These are phyloP conservation scores for Hypoxylon sp. DNA, from an alignment of 2,329 filamentous ascomycete genomes.

Conservation along the genomic window DNA sequence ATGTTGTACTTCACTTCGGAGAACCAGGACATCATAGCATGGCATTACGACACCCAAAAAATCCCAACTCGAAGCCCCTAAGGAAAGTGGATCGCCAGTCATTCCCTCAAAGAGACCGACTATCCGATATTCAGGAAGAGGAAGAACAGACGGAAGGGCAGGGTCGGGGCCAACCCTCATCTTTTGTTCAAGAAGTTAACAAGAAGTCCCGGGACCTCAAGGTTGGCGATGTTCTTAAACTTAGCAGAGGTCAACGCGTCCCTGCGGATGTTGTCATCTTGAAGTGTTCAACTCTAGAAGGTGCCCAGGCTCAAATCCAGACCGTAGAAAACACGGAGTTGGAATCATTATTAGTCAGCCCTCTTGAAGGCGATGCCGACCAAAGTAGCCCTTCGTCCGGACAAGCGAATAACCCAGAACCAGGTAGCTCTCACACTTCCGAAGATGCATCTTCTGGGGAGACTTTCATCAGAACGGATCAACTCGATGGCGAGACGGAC, in stretches of 20 bases:
- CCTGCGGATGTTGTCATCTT: conserved; percentile 95
- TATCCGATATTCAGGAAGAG: conserved; percentile 80
- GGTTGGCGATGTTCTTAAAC: conserved; percentile 94
- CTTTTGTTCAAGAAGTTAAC: conserved; percentile 74
- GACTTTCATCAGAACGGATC: conserved; percentile 97
- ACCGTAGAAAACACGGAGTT: conserved; percentile 55
- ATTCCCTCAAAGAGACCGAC: conserved; percentile 59
- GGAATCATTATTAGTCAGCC: conserved; percentile 61
- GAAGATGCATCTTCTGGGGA: conserved; percentile 75
- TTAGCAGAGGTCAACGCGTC: conserved; percentile 91
- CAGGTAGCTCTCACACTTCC: conserved; percentile 52
- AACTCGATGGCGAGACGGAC: conserved; percentile 97
- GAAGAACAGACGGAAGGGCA: conserved; percentile 68
- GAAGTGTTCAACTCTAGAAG: conserved; percentile 80
- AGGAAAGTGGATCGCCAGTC: conserved; percentile 59
- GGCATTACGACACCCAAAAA: conserved; percentile 58
- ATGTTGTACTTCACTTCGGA: conserved; percentile 81
- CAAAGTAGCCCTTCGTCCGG: conserved; percentile 53
- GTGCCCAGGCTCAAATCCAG: conserved; percentile 52
- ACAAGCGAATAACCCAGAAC: conserved; percentile 55
- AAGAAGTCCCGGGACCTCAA: conserved; percentile 91
- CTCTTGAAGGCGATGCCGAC: conserved; percentile 52
- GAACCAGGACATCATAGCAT: conserved; percentile 62
- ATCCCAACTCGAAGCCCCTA: conserved; percentile 63
- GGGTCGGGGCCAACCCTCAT: conserved; percentile 61